Percentiles rank a stretch among this genome's conserved stretches.
phyloP scores from a whole-genome alignment of 805 yeast genomes.

The Cyberlindnera mississippiensis region DNA sequence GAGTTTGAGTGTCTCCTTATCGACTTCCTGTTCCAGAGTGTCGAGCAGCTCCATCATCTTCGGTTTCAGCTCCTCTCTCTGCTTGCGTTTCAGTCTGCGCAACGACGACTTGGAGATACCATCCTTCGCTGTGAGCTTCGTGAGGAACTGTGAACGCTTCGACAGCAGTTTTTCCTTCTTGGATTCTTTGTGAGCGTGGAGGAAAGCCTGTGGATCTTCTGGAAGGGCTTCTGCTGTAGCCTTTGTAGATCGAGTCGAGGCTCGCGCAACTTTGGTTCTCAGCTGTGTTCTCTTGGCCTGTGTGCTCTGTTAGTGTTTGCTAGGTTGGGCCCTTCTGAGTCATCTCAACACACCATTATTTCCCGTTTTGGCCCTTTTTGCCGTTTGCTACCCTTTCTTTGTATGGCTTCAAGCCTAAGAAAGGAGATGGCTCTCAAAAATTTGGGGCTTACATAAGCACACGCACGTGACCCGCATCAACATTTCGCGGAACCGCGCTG shows the following conservation, averaged over 20 bases:
- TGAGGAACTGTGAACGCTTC: slow-evolving; percentile 37
- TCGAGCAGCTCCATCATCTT: slow-evolving; percentile 59
- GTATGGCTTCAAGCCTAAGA: too few species aligned
- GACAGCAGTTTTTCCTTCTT: slow-evolving; percentile 48
- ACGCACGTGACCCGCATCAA: too few species aligned
- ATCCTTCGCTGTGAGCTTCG: slow-evolving; percentile 33
- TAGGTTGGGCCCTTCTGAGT: too few species aligned
- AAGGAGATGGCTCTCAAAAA: not conserved
- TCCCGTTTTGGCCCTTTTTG: too few species aligned
- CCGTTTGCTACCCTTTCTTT: too few species aligned
- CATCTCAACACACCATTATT: not conserved
- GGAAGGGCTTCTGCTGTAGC: slow-evolving; percentile 18
- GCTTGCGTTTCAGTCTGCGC: slow-evolving; percentile 60
- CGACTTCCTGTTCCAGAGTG: slow-evolving; percentile 37
- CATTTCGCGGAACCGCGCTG: not conserved
- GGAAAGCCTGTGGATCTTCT: slow-evolving; percentile 41
- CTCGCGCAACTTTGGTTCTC: slow-evolving; percentile 33
- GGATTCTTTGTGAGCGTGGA: slow-evolving; percentile 48
- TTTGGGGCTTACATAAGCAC: not conserved
- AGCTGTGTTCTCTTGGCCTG: slow-evolving; percentile 40
- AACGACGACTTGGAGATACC: slow-evolving; percentile 63
- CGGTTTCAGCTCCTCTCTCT: slow-evolving; percentile 61
- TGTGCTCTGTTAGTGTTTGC: not conserved
- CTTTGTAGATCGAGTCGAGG: slow-evolving; percentile 20
- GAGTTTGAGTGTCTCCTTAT: slow-evolving; percentile 17